Evolutionary conservation across 208 protist species (phyloP).

Genomic region (Acanthamoeba triangularis): DNA sequence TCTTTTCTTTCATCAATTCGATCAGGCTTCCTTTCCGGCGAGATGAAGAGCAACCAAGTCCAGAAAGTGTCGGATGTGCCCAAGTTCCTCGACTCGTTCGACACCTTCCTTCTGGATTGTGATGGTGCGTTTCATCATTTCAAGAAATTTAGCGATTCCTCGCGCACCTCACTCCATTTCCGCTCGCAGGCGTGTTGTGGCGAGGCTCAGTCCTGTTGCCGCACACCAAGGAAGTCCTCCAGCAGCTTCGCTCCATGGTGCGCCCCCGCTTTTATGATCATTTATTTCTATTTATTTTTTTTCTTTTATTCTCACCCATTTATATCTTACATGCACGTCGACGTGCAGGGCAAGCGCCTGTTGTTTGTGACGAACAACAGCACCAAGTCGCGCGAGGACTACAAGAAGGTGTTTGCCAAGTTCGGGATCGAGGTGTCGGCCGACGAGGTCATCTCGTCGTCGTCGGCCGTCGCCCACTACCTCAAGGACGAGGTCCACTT

Average conservation of each 20-base stretch:
- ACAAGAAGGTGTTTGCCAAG: conserved; percentile 81
- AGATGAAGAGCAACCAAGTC: background rate
- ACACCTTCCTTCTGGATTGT: conserved; percentile 87
- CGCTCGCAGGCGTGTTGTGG: conserved; percentile 82
- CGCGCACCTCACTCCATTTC: background rate
- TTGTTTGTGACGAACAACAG: conserved; percentile 93
- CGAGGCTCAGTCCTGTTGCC: conserved; percentile 42
- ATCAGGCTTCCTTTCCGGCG: too few relatives aligned
- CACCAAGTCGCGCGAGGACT: conserved; percentile 85
- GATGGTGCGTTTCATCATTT: conserved; percentile 77
- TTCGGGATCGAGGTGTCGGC: conserved; percentile 66
- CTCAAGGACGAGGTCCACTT: conserved; percentile 82
- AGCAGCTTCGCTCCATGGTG: conserved; percentile 65
- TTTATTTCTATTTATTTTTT: background rate
- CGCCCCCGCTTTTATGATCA: background rate
- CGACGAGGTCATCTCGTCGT: conserved; percentile 88
- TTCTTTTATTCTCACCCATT: background rate
- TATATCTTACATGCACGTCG: background rate
- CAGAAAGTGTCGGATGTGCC: conserved; percentile 48
- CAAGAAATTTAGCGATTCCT: background rate
- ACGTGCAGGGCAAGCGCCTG: conserved; percentile 84
- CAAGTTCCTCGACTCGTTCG: conserved; percentile 73
- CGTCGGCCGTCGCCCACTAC: conserved; percentile 87
- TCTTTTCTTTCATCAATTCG: too few relatives aligned
- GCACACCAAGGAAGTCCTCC: conserved; percentile 77